phyloP scores from a whole-genome alignment of 2,329 filamentous ascomycete genomes.

The Neonectria coccinea region DNA sequence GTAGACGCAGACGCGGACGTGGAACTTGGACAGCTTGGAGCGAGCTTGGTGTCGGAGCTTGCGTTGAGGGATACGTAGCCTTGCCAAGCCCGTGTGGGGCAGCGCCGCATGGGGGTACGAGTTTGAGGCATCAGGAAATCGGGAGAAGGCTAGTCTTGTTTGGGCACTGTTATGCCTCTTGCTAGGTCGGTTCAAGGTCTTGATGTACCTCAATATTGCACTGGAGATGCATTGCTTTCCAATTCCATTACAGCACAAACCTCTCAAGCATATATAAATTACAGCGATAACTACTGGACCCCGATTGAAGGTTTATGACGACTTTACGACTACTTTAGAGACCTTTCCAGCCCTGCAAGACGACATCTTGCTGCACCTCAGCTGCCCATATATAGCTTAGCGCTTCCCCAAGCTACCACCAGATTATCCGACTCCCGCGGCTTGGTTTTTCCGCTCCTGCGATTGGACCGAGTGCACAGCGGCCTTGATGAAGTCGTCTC shows the following conservation, averaged over 20 bases:
- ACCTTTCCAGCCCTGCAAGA: background rate
- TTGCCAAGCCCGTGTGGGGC: conserved; percentile 39
- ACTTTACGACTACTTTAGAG: background rate
- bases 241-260: background rate
- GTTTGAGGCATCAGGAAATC: background rate
- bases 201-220: background rate
- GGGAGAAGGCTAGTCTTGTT: conserved; percentile 27
- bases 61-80: conserved; percentile 55
- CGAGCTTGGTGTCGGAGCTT: conserved; percentile 44
- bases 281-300: too few species aligned
- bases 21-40: conserved; percentile 43
- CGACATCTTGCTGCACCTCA: background rate
- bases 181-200: background rate
- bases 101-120: conserved; percentile 8
- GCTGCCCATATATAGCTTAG: conserved; percentile 27
- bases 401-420: background rate
- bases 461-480: conserved; percentile 39
- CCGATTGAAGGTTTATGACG: background rate
- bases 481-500: conserved; percentile 27
- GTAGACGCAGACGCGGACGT: conserved; percentile 25
- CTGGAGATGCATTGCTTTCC: too few species aligned
- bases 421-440: conserved; percentile 46
- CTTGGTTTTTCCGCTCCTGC: conserved; percentile 48
- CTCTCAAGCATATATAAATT: too few species aligned
- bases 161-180: background rate